Conservation (phyloP, 169 alveolate species). For the Plasmodium gonderi region DNA sequence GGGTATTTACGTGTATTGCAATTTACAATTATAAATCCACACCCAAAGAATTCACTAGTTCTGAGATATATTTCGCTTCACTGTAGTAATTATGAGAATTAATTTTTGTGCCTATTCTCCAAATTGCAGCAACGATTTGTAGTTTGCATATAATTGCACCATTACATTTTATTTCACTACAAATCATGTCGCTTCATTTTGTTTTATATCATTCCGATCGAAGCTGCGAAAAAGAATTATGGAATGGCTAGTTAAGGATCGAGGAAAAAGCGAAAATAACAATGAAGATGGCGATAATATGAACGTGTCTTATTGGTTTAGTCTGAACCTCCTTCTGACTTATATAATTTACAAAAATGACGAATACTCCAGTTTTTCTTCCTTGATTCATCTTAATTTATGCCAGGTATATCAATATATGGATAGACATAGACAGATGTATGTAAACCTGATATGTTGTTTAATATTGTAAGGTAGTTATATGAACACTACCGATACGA, state of each 20-base stretch:
- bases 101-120: too few species aligned
- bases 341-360: constrained; percentile 68
- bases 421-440: background rate
- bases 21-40: too few species aligned
- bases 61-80: too few species aligned
- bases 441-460: background rate
- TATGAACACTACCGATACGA: background rate
- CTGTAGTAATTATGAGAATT: too few species aligned
- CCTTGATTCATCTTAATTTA: constrained; percentile 47
- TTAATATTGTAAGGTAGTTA: background rate
- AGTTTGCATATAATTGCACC: too few species aligned
- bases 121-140: too few species aligned
- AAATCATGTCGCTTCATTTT: background rate
- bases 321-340: constrained; percentile 55
- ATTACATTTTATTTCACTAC: too few species aligned
- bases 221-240: constrained; percentile 45
- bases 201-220: background rate
- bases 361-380: constrained; percentile 54
- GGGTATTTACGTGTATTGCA: background rate
- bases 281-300: constrained; percentile 22
- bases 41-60: too few species aligned
- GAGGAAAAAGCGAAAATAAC: background rate
- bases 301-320: constrained; percentile 58
- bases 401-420: constrained; percentile 11
- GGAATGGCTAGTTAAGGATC: constrained; percentile 59